phyloP scores from a whole-genome alignment of 2,329 filamentous ascomycete species.

The Domatiomyces catenatus region DNA sequence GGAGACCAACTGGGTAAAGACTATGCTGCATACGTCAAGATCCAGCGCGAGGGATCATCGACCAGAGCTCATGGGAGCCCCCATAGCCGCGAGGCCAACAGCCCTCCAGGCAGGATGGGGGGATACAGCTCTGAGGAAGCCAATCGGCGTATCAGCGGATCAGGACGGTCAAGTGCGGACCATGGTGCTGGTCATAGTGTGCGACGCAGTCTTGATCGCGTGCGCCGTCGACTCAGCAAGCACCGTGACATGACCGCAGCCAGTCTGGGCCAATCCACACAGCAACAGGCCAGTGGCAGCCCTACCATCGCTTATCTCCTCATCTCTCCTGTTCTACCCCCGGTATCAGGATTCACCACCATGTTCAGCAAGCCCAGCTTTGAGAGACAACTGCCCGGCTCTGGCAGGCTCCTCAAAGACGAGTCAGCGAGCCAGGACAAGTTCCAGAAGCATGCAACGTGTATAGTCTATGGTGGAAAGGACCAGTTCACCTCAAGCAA shows the following conservation, averaged over 20 bases:
- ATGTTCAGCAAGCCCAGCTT: conserved; percentile 37
- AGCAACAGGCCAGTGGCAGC: neutral
- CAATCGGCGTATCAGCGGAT: conserved; percentile 26
- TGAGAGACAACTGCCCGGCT: conserved; percentile 10
- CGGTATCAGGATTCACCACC: conserved; percentile 46
- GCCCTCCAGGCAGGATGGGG: conserved; percentile 23
- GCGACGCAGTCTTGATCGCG: conserved; percentile 27
- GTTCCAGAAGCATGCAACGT: conserved; percentile 11
- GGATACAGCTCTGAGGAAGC: conserved; percentile 32
- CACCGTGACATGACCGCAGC: neutral
- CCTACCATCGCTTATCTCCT: conserved; percentile 34
- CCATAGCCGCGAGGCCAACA: neutral
- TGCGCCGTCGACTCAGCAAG: conserved; percentile 14
- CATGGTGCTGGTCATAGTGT: conserved; percentile 18
- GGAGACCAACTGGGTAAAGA: conserved; percentile 43
- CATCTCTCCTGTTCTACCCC: conserved; percentile 47
- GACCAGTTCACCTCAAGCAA: conserved; percentile 57
- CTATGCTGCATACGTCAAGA: conserved; percentile 9
- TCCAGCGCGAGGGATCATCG: neutral
- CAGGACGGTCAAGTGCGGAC: conserved; percentile 24
- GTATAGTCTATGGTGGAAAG: conserved; percentile 51
- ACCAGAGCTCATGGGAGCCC: neutral
- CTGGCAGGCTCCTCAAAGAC: conserved; percentile 18
- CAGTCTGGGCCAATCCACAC: neutral
- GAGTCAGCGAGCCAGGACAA: neutral